These are phyloP conservation scores for Zychaea mexicana DNA, from an alignment of 371 early-diverging fungal genomes.

Conservation along the genomic window DNA sequence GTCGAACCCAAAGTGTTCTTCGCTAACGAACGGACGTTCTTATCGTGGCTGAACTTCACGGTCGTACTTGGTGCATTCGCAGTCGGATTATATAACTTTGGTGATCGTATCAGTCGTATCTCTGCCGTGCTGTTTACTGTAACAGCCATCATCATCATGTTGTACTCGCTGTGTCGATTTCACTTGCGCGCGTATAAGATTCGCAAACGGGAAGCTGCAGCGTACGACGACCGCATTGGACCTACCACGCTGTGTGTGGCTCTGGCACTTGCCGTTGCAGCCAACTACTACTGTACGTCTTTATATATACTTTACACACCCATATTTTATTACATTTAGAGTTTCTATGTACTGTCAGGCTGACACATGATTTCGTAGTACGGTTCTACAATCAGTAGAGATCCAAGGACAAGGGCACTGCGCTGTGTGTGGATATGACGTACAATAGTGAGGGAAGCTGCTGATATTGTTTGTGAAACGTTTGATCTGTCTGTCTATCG, in stretches of 20 bases:
- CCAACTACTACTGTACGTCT: slow-evolving; percentile 84
- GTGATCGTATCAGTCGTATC: slow-evolving; percentile 63
- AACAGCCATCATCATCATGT: slow-evolving; percentile 65
- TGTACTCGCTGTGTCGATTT: slow-evolving; percentile 76
- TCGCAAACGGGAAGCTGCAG: slow-evolving; percentile 46
- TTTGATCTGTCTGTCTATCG: no score
- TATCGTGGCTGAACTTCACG: slow-evolving; percentile 78
- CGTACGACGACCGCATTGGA: slow-evolving; percentile 57
- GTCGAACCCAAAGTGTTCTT: slow-evolving; percentile 98
- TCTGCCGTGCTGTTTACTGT: slow-evolving; percentile 74
- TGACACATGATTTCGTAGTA: no score
- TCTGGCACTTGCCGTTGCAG: slow-evolving; percentile 65
- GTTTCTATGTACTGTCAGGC: no score
- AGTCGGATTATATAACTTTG: slow-evolving; percentile 76
- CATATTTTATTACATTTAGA: not conserved
- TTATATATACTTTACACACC: not conserved
- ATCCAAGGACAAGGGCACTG: no score
- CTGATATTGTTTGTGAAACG: no score
- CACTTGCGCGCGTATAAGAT: slow-evolving; percentile 77
- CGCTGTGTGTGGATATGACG: no score
- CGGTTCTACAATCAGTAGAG: no score
- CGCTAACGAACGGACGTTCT: slow-evolving; percentile 96
- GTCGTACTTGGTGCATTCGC: slow-evolving; percentile 69
- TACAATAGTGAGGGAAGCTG: no score
- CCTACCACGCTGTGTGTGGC: slow-evolving; percentile 49